These are phyloP conservation scores for Ogataea parapolymorpha DNA, from an alignment of 805 yeast genomes.

Conservation along the genomic window DNA sequence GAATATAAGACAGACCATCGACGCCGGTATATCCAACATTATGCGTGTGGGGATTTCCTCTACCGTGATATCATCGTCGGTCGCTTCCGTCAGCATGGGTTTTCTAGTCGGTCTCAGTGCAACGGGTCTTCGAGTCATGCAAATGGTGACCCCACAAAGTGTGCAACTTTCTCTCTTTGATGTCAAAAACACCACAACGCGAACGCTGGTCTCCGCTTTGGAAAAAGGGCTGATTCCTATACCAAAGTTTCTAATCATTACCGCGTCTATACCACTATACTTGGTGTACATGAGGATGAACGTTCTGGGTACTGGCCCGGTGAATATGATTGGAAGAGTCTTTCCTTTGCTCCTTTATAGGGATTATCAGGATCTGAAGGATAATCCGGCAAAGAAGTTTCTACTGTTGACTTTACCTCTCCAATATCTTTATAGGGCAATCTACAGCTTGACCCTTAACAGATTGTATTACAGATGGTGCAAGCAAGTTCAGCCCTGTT, in stretches of 20 bases:
- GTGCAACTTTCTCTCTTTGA: slow-evolving; percentile 31
- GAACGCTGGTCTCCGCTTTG: slow-evolving; percentile 17
- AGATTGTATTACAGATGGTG: slow-evolving; percentile 36
- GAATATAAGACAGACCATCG: slow-evolving; percentile 11
- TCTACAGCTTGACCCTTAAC: slow-evolving; percentile 30
- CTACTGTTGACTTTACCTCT: slow-evolving; percentile 15
- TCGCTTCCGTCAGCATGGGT: slow-evolving; percentile 24
- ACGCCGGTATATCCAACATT: slow-evolving; percentile 16
- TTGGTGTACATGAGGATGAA: slow-evolving; percentile 24
- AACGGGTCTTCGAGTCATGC: slow-evolving; percentile 30
- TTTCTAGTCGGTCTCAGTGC: slow-evolving; percentile 20
- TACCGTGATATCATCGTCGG: slow-evolving; percentile 19
- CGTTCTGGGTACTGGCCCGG: slow-evolving; percentile 7
- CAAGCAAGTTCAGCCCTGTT: slow-evolving; percentile 32
- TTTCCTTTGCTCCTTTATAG: slow-evolving; percentile 18
- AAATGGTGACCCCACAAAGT: slow-evolving; percentile 31
- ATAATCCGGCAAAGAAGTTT: slow-evolving; percentile 16
- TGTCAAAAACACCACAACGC: slow-evolving; percentile 11
- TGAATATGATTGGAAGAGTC: slow-evolving; percentile 9
- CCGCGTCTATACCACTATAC: slow-evolving; percentile 32
- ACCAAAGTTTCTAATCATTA: slow-evolving; percentile 21
- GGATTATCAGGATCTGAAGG: slow-evolving; percentile 11
- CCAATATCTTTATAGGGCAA: slow-evolving; percentile 18
- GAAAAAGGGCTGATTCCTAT: slow-evolving; percentile 20
- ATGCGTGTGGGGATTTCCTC: slow-evolving; percentile 19